These are phyloP conservation scores for Camellia japonica DNA, from an alignment of 148 eudicot genomes.

Conservation along the genomic window DNA sequence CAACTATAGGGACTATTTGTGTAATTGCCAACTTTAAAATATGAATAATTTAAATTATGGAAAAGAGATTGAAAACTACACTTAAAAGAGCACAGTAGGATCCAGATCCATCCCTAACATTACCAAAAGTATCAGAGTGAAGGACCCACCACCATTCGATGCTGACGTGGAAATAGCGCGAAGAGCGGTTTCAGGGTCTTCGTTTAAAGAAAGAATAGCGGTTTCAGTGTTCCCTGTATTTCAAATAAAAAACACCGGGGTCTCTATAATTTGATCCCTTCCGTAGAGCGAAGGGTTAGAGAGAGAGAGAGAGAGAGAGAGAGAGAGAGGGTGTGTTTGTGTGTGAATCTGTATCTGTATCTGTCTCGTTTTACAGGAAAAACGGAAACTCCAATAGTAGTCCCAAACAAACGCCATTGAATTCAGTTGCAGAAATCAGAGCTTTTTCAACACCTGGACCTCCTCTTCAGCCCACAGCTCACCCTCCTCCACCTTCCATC, in stretches of 20 bases:
- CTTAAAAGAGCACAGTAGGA: too few relatives aligned
- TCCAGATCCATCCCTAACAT: too few relatives aligned
- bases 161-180: too few relatives aligned
- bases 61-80: too few relatives aligned
- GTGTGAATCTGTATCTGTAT: neutral
- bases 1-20: too few relatives aligned
- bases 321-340: neutral
- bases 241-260: neutral
- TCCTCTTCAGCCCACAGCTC: constrained; percentile 22
- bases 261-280: too few relatives aligned
- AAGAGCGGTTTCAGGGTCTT: neutral
- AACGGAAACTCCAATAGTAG: neutral
- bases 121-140: too few relatives aligned
- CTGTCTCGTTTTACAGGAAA: neutral
- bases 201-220: neutral
- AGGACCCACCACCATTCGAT: too few relatives aligned
- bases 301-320: too few relatives aligned
- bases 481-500: neutral
- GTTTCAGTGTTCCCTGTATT: neutral
- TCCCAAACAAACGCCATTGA: constrained; percentile 30
- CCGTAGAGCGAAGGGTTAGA: neutral
- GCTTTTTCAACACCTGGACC: constrained; percentile 39
- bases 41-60: too few relatives aligned
- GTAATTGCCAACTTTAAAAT: too few relatives aligned
- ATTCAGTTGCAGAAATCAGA: constrained; percentile 27